Conservation (phyloP, 805 yeast species). For the Candida boleticola region DNA sequence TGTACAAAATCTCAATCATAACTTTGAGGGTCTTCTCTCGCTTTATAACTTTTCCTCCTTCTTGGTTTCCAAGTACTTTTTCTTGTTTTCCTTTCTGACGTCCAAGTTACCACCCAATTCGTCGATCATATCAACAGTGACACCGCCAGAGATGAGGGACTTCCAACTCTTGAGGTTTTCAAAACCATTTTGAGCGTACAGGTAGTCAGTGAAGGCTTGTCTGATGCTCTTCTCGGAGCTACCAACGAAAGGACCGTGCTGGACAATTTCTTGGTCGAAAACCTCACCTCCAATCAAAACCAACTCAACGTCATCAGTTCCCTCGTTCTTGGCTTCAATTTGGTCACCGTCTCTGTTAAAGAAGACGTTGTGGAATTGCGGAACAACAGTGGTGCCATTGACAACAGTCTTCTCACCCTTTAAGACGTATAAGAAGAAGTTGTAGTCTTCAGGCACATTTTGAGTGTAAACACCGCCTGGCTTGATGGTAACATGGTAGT, state of each 20-base stretch:
- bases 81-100: conserved; percentile 25
- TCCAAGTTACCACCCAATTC: conserved; percentile 34
- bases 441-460: conserved; percentile 49
- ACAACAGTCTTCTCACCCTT: conserved; percentile 55
- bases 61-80: conserved; percentile 4
- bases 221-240: conserved; percentile 62
- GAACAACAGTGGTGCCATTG: conserved; percentile 31
- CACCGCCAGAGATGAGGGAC: conserved; percentile 44
- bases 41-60: neutral
- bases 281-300: conserved; percentile 75
- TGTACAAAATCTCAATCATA: too few relatives aligned
- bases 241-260: conserved; percentile 91
- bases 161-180: conserved; percentile 64
- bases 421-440: conserved; percentile 66
- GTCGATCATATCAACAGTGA: conserved; percentile 40
- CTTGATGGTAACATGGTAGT: conserved; percentile 61
- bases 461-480: conserved; percentile 68
- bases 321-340: conserved; percentile 28
- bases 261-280: conserved; percentile 72
- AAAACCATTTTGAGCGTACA: conserved; percentile 64
- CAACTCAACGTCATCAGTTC: conserved; percentile 47
- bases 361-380: conserved; percentile 53
- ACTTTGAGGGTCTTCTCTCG: too few relatives aligned
- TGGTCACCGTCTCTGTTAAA: conserved; percentile 69
- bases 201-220: conserved; percentile 72